Conservation (phyloP, 768 basidiomycete genomes). For the Rhizopogon sp. region DNA sequence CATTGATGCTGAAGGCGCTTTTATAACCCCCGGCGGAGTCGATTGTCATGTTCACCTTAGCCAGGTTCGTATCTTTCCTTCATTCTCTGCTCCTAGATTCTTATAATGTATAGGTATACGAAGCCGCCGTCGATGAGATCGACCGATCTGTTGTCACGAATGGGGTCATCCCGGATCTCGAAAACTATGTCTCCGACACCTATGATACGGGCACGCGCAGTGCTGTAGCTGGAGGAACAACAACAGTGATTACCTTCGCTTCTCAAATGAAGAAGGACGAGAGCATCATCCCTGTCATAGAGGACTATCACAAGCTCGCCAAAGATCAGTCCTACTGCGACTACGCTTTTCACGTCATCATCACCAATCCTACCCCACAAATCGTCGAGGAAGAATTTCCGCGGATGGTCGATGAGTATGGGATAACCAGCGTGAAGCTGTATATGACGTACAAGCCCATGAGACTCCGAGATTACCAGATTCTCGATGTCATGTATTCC, state of each 20-base stretch:
- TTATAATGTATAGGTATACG: background rate
- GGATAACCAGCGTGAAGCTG: constrained; percentile 29
- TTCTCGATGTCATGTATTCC: constrained; percentile 27
- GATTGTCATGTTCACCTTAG: constrained; percentile 33
- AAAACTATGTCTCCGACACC: constrained; percentile 20
- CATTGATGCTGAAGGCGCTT: constrained; percentile 32
- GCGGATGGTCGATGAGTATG: constrained; percentile 24
- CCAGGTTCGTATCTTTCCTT: constrained; percentile 11
- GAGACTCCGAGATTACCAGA: constrained; percentile 26
- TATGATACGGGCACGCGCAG: constrained; percentile 28
- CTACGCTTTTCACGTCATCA: constrained; percentile 29
- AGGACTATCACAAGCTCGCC: constrained; percentile 27
- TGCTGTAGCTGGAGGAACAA: constrained; percentile 27
- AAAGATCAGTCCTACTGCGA: constrained; percentile 24
- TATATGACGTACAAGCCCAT: constrained; percentile 32
- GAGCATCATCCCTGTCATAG: constrained; percentile 22
- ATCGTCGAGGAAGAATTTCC: constrained; percentile 29
- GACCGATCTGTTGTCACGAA: constrained; percentile 2
- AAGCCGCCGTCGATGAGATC: constrained; percentile 1
- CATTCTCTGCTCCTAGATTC: background rate
- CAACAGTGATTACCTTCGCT: constrained; percentile 33
- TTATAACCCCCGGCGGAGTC: constrained; percentile 30
- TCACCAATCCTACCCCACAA: constrained; percentile 27
- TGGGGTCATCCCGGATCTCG: constrained; percentile 3
- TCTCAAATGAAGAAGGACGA: constrained; percentile 18